Conservation (phyloP, 1,139 yeast genomes). For the Yamadazyma kanchanaburiensis region DNA sequence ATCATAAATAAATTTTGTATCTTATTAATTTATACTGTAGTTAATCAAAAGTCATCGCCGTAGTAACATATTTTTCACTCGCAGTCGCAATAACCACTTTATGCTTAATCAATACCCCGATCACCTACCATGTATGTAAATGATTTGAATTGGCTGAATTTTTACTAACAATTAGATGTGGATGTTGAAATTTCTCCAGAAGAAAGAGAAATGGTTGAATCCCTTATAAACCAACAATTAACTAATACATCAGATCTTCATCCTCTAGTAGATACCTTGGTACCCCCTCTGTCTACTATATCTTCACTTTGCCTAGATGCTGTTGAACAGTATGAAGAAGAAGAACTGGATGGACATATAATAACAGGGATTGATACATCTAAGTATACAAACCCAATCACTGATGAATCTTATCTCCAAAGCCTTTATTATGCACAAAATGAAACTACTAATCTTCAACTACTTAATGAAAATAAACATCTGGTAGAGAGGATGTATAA, state of each 20-base stretch:
- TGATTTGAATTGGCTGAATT: not conserved
- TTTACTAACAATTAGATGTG: slow-evolving; percentile 14
- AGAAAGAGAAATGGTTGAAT: slow-evolving; percentile 35
- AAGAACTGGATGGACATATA: slow-evolving; percentile 12
- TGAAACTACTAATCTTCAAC: slow-evolving; percentile 7
- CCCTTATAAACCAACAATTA: slow-evolving; percentile 27
- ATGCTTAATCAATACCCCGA: too few relatives aligned
- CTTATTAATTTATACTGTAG: too few relatives aligned
- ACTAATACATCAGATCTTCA: slow-evolving; percentile 16
- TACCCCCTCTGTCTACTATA: slow-evolving; percentile 20
- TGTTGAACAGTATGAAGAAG: slow-evolving; percentile 28
- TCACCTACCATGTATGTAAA: slow-evolving; percentile 25
- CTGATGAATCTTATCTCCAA: slow-evolving; percentile 14
- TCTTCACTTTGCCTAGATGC: slow-evolving; percentile 21
- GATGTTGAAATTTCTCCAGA: slow-evolving; percentile 28
- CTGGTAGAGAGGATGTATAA: slow-evolving; percentile 15
- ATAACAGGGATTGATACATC: slow-evolving; percentile 24
- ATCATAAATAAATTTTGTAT: too few relatives aligned
- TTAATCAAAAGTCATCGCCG: too few relatives aligned
- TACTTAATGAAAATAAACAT: slow-evolving; percentile 8
- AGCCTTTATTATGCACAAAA: slow-evolving; percentile 17
- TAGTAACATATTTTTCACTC: too few relatives aligned
- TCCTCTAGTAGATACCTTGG: slow-evolving; percentile 26
- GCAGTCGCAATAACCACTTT: too few relatives aligned
- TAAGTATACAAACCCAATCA: slow-evolving; percentile 15